Base-by-base conservation (phyloP, 2,329 filamentous ascomycete species). In the Curvularia hawaiiensis region DNA sequence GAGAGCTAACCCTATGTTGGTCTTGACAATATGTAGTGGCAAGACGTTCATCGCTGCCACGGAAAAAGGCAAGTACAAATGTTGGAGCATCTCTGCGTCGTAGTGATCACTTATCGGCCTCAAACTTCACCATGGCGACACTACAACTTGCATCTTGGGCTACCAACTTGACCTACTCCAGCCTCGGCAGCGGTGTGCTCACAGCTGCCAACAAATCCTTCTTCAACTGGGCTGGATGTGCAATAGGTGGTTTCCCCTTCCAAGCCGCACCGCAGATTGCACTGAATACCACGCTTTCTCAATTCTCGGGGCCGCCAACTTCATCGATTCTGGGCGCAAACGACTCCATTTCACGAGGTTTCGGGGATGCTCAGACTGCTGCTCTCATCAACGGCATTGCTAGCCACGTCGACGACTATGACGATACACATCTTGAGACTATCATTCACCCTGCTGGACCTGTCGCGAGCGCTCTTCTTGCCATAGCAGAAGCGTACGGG, bases 141-240 rank as follows among this genome's bases (percentile, higher is more conserved):
- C 9, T 44, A 18, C 24, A 44, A 28, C 8, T 44, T 11, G 41
- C 41, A 44, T 28, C 41, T 20, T 44, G 41, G 41, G 41, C 24
- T 44, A 44, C 48, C 24, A 41, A 50, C 16, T 14, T 50, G 3
- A 40, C 35, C 12, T 41, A 50, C 26, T 12, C 14, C 35, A 50
- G 24, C 9, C 48, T 40, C 4, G 22, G 18, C 4, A 38, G 14
- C 18, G 24, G 22, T 30, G 35, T 50, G 11, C 48, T 41, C 38
- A 6, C 26, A 9, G 48, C 48, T 10, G 48, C 35, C n/a, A 40
- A 41, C 16, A 50, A 40, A 5, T 50, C 35, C 14, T 49, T 47
- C 41, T 44, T 44, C 24, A 44, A 44, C 41, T 44, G 41, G 41
- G 24, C 41, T 44, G 41, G 41, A n/a, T 44, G 41, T 22, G 24